Base-by-base conservation (phyloP, 345 rosid genomes). In the Sonneratia alba region DNA sequence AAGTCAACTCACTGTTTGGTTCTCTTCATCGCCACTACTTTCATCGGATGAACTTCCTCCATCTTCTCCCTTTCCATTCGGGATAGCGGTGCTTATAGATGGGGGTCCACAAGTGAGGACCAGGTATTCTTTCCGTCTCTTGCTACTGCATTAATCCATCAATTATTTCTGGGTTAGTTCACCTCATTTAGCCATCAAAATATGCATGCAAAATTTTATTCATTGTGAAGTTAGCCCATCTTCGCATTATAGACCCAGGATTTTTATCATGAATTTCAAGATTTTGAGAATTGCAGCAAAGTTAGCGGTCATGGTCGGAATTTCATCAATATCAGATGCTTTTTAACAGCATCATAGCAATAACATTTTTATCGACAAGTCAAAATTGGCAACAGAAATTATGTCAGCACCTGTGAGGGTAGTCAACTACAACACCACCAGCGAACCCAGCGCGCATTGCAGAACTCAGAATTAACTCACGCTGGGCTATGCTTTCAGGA, bases 401-500 rank as follows among this genome's bases (percentile, higher is more conserved):
- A 22, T 47, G 43, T 72, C 61, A 42, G 72, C 84, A 95, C 97
- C 99, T 95, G 81, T 87, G 97, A 2, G 99, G 99, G 77, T 73
- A 95, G 74, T 95, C 98, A 43, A 92, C 86, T 73, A 95, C 97
- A 66, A 95, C 88, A 24, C 97, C 97, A 62, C 99, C 97, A 38
- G 96, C 87, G 79, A 95, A 95, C 66, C 97, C 97, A 81, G 97
- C 88, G 57, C 86, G 90, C 86, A 90, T 87, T 12, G 99, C 98
- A 36, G 86, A 86, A 69, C 82, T 81, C 78, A 95, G 77, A 76
- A 95, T 89, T 79, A 95, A 74, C 83, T 90, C 95, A 48, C 88
- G 93, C 77, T 91, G 98, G 47, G 91, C 88, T 36, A 83, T 34
- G 75, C 82, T 91, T 81, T 90, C 97, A 66, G 98, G 96, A 78